Evolutionary conservation across 75 land plant species (phyloP), one percentile per base, ranked within the genome.

Genomic region (Gnetum montanum): DNA sequence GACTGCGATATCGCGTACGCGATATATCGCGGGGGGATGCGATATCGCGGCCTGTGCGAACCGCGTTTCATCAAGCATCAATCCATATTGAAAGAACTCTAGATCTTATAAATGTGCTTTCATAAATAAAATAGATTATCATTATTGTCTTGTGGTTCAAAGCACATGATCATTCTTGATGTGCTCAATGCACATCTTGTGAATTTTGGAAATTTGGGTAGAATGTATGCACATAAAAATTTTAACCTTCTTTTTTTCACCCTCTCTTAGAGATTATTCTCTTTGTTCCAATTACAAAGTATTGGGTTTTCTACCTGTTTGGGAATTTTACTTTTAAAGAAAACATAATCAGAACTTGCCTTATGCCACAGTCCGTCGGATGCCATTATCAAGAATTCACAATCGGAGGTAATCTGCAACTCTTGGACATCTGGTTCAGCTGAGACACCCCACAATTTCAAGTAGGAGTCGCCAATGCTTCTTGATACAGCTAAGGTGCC

Each of bases 351-450:
- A n/a, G n/a, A 27, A 18, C 20, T 40, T 57, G 79, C 88, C 81
- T 75, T 69, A 43, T 85, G 79, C 90, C 90, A 85, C 43, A 85
- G 67, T 3, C 90, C 90, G 75, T 85, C 90, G 31, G 86, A 82
- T 12, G 90, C 90, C 52, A 85, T 19, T 18, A 85, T 63, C 59
- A 85, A 28, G 48, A 82, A 85, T 26, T 82, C 79, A 44, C 68
- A 71, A 24, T 82, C 87, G 1, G 70, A 25, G n/a, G 69, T 68
- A n/a, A 85, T 44, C 1, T 23, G 54, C 20, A 82, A 30, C 22
- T 34, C 63, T 12, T 29, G 41, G 13, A 54, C 67, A 13, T 78
- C 86, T 12, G 90, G 90, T 44, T 82, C 79, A 12, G 82, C 66
- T 23, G 70, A 68, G 0, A 85, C 55, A n/a, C n/a, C 55, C 86